Conservation (phyloP, 164 flowering plant genomes). For the Cinnamomum chago region DNA sequence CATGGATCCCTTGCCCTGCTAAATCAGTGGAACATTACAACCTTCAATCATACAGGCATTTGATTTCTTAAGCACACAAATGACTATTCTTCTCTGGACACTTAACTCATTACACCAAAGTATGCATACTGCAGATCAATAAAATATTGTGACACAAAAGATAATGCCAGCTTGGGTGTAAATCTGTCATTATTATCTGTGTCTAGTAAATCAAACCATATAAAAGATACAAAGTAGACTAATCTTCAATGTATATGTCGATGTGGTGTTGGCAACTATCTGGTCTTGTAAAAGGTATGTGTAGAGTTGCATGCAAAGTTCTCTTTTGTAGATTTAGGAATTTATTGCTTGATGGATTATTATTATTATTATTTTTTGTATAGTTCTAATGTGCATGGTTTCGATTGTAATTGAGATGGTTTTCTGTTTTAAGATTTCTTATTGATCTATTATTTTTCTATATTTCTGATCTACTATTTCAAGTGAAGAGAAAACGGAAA, state of each 20-base stretch:
- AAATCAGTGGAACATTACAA: neutral
- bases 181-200: neutral
- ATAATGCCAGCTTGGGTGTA: neutral
- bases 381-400: neutral
- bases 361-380: too few species aligned
- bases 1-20: too few species aligned
- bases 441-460: too few species aligned
- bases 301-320: neutral
- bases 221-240: constrained; percentile 10
- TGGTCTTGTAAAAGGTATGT: neutral
- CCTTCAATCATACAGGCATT: neutral
- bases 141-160: neutral
- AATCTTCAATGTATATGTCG: constrained; percentile 39
- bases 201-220: neutral
- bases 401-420: neutral
- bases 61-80: neutral
- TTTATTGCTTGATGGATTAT: neutral
- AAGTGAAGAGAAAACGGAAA: too few species aligned
- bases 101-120: neutral
- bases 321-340: neutral
- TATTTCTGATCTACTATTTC: too few species aligned
- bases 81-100: neutral
- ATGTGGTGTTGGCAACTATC: too few species aligned
- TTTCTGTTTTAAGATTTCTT: too few species aligned
- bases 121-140: neutral